Evolutionary conservation across 1,139 yeast species (phyloP).

Genomic region (Nematodospora anomalae): DNA sequence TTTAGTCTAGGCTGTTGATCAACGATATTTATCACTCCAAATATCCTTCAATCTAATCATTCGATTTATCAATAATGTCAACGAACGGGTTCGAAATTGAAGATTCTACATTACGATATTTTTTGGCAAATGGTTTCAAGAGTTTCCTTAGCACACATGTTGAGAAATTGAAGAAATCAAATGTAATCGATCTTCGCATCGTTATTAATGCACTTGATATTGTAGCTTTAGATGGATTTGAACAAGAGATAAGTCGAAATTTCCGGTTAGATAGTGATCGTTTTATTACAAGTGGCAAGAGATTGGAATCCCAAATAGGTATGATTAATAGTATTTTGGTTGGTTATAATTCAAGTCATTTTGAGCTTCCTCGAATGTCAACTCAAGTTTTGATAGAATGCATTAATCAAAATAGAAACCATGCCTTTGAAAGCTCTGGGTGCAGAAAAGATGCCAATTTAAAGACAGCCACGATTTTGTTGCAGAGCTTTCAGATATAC

Average conservation of each 20-base stretch:
- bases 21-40: too few relatives aligned
- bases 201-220: neutral
- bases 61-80: too few relatives aligned
- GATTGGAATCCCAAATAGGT: neutral
- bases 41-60: too few relatives aligned
- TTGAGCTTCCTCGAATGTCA: neutral
- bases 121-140: neutral
- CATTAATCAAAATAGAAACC: neutral
- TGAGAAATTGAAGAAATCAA: neutral
- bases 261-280: neutral
- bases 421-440: neutral
- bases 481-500: neutral
- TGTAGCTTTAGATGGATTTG: neutral
- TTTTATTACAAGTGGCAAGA: neutral
- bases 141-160: neutral
- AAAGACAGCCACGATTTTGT: neutral
- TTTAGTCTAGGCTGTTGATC: too few relatives aligned
- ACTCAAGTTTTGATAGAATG: neutral
- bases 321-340: neutral
- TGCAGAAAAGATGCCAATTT: neutral
- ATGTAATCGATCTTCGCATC: neutral
- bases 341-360: neutral
- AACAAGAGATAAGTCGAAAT: neutral
- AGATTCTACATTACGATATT: neutral
- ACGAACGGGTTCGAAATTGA: neutral